phyloP scores from a whole-genome alignment of 169 alveolate genomes.

The Cryptosporidium felis region DNA sequence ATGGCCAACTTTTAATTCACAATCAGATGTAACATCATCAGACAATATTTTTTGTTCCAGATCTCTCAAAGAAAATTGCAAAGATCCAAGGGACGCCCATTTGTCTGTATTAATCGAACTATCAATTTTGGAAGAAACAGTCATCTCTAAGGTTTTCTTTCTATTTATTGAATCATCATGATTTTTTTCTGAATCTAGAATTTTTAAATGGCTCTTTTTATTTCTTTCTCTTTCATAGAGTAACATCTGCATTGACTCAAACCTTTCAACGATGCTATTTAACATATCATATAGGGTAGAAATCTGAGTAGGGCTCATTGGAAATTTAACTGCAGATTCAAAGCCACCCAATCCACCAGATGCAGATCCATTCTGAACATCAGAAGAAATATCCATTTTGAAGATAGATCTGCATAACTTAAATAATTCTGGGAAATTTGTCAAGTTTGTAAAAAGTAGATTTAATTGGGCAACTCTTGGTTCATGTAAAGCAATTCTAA shows the following conservation, averaged over 20 bases:
- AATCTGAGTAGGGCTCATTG: conserved; percentile 57
- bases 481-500: conserved; percentile 70
- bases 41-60: conserved; percentile 4
- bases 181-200: not conserved
- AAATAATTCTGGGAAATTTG: conserved; percentile 71
- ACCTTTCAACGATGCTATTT: conserved; percentile 60
- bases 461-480: conserved; percentile 75
- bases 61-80: conserved; percentile 49
- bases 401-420: conserved; percentile 65
- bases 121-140: not conserved
- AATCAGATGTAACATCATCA: not conserved
- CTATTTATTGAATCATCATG: not conserved
- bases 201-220: not conserved
- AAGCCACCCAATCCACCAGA: conserved; percentile 56
- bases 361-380: conserved; percentile 15
- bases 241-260: conserved; percentile 74
- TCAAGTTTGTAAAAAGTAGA: conserved; percentile 73
- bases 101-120: not conserved
- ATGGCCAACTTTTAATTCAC: not conserved
- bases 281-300: conserved; percentile 67
- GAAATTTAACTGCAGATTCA: conserved; percentile 59
- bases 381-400: conserved; percentile 26
- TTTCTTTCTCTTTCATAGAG: conserved; percentile 73
- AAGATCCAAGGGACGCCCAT: conserved; percentile 65
- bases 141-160: not conserved